Conservation (phyloP, 176 grass and related monocot species). For the Olyra latifolia region DNA sequence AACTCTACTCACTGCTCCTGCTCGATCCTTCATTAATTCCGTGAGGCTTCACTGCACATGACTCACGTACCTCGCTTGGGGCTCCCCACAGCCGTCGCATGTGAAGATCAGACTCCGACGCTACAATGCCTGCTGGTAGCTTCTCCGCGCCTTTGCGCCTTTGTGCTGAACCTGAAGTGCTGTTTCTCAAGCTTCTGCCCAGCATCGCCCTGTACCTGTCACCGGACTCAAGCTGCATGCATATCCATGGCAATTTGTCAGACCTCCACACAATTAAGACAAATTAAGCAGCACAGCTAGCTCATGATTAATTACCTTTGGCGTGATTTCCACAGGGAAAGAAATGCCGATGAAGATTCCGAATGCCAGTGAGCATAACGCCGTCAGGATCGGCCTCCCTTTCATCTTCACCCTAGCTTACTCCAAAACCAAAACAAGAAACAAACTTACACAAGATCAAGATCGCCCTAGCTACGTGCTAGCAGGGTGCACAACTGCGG, state of each 20-base stretch:
- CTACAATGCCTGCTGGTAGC: constrained; percentile 47
- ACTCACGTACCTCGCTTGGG: constrained; percentile 42
- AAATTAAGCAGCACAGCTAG: too few species aligned
- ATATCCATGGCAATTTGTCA: too few species aligned
- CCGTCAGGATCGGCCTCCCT: background rate
- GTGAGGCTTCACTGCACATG: too few species aligned
- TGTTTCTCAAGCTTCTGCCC: background rate
- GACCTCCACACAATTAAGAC: too few species aligned
- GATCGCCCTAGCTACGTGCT: too few species aligned
- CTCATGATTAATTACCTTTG: too few species aligned
- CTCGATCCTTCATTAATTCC: too few species aligned
- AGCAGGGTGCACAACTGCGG: too few species aligned
- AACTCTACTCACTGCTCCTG: too few species aligned
- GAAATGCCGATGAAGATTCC: constrained; percentile 30
- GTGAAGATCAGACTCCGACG: constrained; percentile 46
- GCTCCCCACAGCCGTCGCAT: constrained; percentile 55
- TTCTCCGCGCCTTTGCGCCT: constrained; percentile 42
- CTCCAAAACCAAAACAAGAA: background rate
- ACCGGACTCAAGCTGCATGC: background rate
- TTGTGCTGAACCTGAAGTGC: constrained; percentile 29
- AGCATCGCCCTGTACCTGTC: background rate
- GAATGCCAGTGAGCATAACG: background rate
- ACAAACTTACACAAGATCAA: too few species aligned
- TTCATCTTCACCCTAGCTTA: background rate
- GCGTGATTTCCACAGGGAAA: constrained; percentile 8